A percentile compares a stretch with the other conserved stretches of the same genome.
These are phyloP conservation scores for Stagonosporopsis chrysanthemi DNA, from an alignment of 2,329 filamentous ascomycete species.

Conservation along the genomic window DNA sequence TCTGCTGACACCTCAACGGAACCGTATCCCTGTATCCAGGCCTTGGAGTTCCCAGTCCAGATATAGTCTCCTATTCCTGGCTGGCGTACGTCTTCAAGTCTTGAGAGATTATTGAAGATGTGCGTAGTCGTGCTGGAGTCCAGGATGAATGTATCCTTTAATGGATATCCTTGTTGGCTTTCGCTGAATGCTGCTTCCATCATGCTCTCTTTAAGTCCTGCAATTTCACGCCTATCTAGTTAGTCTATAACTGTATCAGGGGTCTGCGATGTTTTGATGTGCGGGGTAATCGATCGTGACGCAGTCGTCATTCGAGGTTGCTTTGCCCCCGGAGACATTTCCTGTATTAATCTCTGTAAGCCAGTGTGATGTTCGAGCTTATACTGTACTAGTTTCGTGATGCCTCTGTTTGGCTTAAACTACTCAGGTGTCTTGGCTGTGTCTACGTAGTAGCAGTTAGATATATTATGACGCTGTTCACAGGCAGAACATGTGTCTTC, in stretches of 20 bases:
- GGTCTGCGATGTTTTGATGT: neutral
- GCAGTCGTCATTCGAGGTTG: neutral
- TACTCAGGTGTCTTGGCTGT: neutral
- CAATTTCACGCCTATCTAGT: neutral
- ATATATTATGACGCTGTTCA: neutral
- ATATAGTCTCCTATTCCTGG: neutral
- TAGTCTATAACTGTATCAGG: neutral
- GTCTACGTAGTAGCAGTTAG: neutral
- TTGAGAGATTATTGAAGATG: neutral
- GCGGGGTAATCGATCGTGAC: neutral
- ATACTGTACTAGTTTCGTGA: neutral
- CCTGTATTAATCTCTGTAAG: no score
- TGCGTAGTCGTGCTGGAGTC: neutral
- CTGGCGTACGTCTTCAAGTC: neutral
- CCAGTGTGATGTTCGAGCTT: no score
- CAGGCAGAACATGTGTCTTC: neutral
- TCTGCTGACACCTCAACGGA: neutral
- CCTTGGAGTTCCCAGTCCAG: neutral
- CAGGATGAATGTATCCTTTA: neutral
- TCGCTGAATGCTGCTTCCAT: neutral
- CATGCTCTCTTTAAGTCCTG: neutral
- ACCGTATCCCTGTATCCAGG: neutral
- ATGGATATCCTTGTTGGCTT: neutral
- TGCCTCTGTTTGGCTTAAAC: neutral
- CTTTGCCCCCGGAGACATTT: neutral